phyloP scores from a whole-genome alignment of 2,329 filamentous ascomycete genomes.

The Venturia nashicola region DNA sequence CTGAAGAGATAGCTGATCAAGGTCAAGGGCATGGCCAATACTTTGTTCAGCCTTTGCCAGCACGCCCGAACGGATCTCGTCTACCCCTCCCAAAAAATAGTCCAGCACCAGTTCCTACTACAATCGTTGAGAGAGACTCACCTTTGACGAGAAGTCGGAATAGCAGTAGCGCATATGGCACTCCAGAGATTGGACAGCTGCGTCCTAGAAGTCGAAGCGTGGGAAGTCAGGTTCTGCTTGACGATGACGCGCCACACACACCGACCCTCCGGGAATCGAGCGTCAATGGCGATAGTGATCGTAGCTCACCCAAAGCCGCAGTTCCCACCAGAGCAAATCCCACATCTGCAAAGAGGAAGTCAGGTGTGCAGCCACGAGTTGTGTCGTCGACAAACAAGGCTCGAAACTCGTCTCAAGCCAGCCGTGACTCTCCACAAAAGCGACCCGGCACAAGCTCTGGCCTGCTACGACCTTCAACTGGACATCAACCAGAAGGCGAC shows the following conservation, averaged over 20 bases:
- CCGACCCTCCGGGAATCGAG: conserved; percentile 7
- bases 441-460: conserved; percentile 53
- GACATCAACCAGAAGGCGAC: conserved; percentile 78
- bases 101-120: conserved; percentile 59
- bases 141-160: conserved; percentile 49
- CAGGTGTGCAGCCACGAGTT: conserved; percentile 11
- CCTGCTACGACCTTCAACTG: conserved; percentile 42
- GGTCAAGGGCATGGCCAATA: conserved; percentile 15
- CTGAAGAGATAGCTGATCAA: conserved; percentile 56
- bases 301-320: conserved; percentile 15
- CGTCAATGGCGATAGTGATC: neutral
- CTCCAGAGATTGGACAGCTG: conserved; percentile 42
- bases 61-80: conserved; percentile 49
- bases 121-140: conserved; percentile 62
- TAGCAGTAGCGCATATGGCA: conserved; percentile 36
- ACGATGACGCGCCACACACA: conserved; percentile 27
- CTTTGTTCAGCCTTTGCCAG: conserved; percentile 11
- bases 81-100: conserved; percentile 80
- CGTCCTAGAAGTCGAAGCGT: conserved; percentile 61
- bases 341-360: neutral
- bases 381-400: conserved; percentile 10
- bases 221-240: conserved; percentile 39
- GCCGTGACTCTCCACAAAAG: conserved; percentile 32
- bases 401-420: conserved; percentile 19
- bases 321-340: neutral